Base-by-base conservation (phyloP, 768 basidiomycete genomes). In the Lyophyllum decastes region DNA sequence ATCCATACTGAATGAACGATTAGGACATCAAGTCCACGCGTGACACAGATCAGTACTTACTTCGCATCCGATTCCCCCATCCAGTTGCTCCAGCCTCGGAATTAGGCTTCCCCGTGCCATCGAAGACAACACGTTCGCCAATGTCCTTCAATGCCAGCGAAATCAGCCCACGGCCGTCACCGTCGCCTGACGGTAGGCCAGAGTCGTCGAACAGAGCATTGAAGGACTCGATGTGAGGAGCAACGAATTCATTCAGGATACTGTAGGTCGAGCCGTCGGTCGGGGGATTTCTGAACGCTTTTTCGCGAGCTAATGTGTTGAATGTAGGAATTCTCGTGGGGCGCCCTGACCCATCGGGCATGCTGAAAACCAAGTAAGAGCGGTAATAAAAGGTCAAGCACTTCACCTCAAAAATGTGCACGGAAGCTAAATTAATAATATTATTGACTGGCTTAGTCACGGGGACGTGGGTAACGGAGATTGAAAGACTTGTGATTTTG, bases 131-230 rank as follows among this genome's bases (percentile, higher is more conserved):
- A 59, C 94, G 92, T 64, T 91, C 87, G 0, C 89, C 89, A 38
- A 98, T 89, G 61, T 98, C 93, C 63, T 88, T 83, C 12, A 98
- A 67, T 8, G 84, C 92, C 1, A 93, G 74, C 49, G 84, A 85
- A 8, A 99, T 70, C 10, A 98, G 72, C 0, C 97, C 97, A 33
- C 81, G 80, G 1, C 91, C 92, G 55, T 92, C 85, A 14, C 87
- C 87, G 64, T 88, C 87, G 10, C 89, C 88, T 45, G 79, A 68
- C 56, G 88, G 85, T 54, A 91, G 70, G n/a, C 90, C 90, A 52
- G 90, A 88, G 70, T 96, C 94, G 67, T 98, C 95, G 71, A 98
- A 95, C 25, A 99, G 82, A 16, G 94, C 88, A 73, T 98, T 96
- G 81, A 99, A 98, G 38, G 92, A 94, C 71, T 98, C 91, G 60